A percentile compares a stretch with the other conserved stretches of the same genome.
Evolutionary conservation across 179 eudicot species (phyloP).

Genomic region (Heliamphora pulchella): DNA sequence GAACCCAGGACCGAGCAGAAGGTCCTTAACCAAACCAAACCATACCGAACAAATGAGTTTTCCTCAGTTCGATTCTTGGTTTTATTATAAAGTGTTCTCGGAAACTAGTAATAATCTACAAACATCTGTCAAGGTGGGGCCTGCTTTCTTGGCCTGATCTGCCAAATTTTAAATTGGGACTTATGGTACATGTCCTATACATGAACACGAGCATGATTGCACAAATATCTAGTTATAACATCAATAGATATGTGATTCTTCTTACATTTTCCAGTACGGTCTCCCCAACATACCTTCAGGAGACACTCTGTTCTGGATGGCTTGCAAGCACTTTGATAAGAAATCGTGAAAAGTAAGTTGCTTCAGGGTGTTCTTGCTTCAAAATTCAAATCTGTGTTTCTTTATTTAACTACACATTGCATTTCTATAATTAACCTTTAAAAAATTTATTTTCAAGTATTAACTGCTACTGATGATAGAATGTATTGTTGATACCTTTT

Average conservation of each 20-base stretch:
- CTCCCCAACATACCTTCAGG: conserved; percentile 75
- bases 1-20: neutral
- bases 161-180: neutral
- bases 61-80: neutral
- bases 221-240: neutral
- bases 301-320: conserved; percentile 87
- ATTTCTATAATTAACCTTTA: neutral
- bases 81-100: neutral
- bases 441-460: neutral
- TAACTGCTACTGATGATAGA: neutral
- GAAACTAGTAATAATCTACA: neutral
- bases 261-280: conserved; percentile 63
- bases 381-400: neutral
- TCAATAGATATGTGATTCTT: conserved; percentile 18
- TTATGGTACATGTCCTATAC: neutral
- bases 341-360: conserved; percentile 64
- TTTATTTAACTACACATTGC: neutral
- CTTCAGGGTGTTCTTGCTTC: neutral
- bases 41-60: neutral
- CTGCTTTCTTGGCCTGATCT: neutral
- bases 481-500: neutral
- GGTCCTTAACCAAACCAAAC: neutral
- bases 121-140: neutral
- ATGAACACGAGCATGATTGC: neutral
- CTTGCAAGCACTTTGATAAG: conserved; percentile 60